A percentile compares a stretch with the other conserved stretches of the same genome.
phyloP scores from a whole-genome alignment of 768 basidiomycete species.

The Rhodotorula paludigena region DNA sequence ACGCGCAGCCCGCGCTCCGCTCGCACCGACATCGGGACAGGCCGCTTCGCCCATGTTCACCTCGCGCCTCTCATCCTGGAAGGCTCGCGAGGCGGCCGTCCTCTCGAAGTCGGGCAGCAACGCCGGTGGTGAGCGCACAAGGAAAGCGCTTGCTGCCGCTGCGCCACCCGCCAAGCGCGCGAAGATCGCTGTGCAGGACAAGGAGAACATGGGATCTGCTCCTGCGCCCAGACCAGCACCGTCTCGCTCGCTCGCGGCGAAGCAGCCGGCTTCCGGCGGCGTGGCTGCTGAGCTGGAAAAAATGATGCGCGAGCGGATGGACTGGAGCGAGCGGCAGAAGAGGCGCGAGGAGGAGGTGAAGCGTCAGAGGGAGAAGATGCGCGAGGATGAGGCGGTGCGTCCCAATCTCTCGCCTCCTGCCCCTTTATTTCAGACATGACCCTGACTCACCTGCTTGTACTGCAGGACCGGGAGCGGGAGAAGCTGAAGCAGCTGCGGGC shows the following conservation, averaged over 20 bases:
- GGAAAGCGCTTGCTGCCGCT: not conserved
- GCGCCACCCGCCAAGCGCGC: not conserved
- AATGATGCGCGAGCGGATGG: conserved; percentile 7
- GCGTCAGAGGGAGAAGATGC: not conserved
- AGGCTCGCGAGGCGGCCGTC: not conserved
- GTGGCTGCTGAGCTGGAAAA: conserved; percentile 18
- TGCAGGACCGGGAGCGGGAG: conserved; percentile 16
- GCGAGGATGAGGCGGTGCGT: conserved; percentile 24
- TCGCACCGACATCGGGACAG: not conserved
- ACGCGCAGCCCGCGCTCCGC: not conserved
- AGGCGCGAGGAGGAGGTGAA: conserved; percentile 23
- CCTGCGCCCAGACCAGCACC: not conserved
- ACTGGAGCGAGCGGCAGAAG: conserved; percentile 34
- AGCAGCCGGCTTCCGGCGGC: too few species aligned
- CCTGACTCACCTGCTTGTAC: not conserved
- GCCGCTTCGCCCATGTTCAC: not conserved
- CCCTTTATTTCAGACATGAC: too few species aligned
- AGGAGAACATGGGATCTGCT: conserved; percentile 4
- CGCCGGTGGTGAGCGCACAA: not conserved
- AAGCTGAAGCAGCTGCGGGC: conserved; percentile 16
- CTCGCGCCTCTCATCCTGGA: not conserved
- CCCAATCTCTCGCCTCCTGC: too few species aligned
- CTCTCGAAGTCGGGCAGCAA: too few species aligned
- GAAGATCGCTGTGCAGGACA: not conserved
- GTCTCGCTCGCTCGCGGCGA: not conserved